Evolutionary conservation across 805 yeast species (phyloP).

Genomic region (Monosporozyma siamensis): DNA sequence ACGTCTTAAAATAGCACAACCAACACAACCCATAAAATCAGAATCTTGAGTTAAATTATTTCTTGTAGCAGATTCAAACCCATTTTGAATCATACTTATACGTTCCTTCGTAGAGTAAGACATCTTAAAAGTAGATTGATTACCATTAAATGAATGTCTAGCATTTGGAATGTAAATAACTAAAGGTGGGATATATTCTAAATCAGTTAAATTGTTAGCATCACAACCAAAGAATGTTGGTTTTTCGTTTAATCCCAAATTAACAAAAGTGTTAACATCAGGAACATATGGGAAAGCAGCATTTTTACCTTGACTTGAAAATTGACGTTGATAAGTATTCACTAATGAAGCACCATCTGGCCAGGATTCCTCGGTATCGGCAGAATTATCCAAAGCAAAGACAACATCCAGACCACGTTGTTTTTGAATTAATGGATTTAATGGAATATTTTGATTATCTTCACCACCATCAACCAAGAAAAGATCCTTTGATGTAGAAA

Average conservation of each 20-base stretch:
- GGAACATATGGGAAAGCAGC: slow-evolving; percentile 78
- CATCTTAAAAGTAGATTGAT: slow-evolving; percentile 65
- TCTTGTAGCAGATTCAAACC: slow-evolving; percentile 60
- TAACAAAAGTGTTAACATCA: slow-evolving; percentile 49
- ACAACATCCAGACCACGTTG: slow-evolving; percentile 53
- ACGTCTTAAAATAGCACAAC: slow-evolving; percentile 76
- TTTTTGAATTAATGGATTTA: slow-evolving; percentile 51
- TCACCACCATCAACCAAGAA: slow-evolving; percentile 67
- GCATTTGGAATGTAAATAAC: slow-evolving; percentile 71
- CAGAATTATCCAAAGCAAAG: slow-evolving; percentile 58
- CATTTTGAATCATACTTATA: slow-evolving; percentile 55
- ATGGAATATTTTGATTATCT: slow-evolving; percentile 55
- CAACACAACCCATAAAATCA: slow-evolving; percentile 66
- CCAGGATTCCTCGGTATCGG: slow-evolving; percentile 52
- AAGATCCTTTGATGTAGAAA: slow-evolving; percentile 36
- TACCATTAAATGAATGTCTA: slow-evolving; percentile 55
- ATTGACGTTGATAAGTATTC: slow-evolving; percentile 51
- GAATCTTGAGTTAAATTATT: slow-evolving; percentile 57
- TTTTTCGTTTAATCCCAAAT: slow-evolving; percentile 49
- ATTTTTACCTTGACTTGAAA: slow-evolving; percentile 41
- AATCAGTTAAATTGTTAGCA: slow-evolving; percentile 48
- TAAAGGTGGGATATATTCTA: slow-evolving; percentile 56
- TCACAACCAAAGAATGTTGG: slow-evolving; percentile 85
- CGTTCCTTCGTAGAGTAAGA: slow-evolving; percentile 51
- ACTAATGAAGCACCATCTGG: slow-evolving; percentile 60